These are phyloP conservation scores for Cladosporium halotolerans DNA, from an alignment of 2,329 filamentous ascomycete genomes.

Conservation along the genomic window DNA sequence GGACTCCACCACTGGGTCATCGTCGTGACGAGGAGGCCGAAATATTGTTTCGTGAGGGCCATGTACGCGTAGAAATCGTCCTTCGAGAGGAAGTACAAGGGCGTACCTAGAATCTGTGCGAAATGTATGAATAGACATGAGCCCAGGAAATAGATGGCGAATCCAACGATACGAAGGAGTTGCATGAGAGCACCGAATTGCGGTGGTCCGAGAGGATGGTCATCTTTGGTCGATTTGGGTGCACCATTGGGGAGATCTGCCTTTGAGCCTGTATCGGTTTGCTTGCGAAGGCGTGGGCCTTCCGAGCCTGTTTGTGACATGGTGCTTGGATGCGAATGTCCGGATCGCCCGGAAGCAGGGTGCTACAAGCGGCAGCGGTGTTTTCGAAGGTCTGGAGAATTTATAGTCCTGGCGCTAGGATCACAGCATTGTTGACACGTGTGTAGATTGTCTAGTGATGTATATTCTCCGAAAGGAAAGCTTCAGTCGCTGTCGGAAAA, in stretches of 20 bases:
- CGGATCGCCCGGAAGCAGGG: neutral
- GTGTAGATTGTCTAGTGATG: too few species aligned
- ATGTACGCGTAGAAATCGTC: slow-evolving; percentile 79
- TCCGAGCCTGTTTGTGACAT: slow-evolving; percentile 10
- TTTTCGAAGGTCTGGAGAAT: too few species aligned
- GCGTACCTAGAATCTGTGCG: slow-evolving; percentile 66
- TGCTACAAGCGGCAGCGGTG: neutral
- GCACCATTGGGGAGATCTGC: neutral
- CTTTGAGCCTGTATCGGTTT: neutral
- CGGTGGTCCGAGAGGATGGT: slow-evolving; percentile 29
- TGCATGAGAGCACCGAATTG: slow-evolving; percentile 40
- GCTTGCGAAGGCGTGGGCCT: slow-evolving; percentile 6
- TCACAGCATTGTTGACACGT: too few species aligned
- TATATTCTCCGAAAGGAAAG: too few species aligned
- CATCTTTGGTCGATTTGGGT: slow-evolving; percentile 3
- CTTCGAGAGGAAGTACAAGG: slow-evolving; percentile 66
- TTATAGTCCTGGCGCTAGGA: too few species aligned
- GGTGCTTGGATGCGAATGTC: neutral
- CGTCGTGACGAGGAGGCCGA: slow-evolving; percentile 67
- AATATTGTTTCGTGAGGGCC: slow-evolving; percentile 77
- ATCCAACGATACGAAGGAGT: slow-evolving; percentile 38
- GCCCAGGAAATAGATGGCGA: slow-evolving; percentile 41
- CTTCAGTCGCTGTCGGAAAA: neutral
- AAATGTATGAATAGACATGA: slow-evolving; percentile 44
- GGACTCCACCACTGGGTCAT: slow-evolving; percentile 84